phyloP scores from a whole-genome alignment of 768 basidiomycete species.

The Macrolepiota fuliginosa region DNA sequence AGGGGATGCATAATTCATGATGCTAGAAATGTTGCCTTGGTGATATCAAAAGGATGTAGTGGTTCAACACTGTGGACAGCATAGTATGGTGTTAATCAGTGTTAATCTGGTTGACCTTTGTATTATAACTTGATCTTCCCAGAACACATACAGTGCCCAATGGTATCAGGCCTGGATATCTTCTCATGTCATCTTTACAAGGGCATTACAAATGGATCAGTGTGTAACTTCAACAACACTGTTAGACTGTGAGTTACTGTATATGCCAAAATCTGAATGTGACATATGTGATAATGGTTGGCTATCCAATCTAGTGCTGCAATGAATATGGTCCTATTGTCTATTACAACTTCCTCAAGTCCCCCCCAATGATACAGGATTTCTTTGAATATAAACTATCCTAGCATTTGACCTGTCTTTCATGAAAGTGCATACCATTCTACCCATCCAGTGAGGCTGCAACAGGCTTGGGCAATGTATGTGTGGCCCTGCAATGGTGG shows the following conservation, averaged over 20 bases:
- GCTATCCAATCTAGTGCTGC: constrained; percentile 19
- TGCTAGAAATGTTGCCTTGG: constrained; percentile 19
- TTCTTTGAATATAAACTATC: constrained; percentile 18
- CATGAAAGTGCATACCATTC: constrained; percentile 28
- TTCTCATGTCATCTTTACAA: constrained; percentile 24
- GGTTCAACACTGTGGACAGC: constrained; percentile 24
- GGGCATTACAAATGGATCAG: constrained; percentile 18
- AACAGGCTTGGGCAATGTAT: constrained; percentile 35
- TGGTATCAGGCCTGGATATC: constrained; percentile 26
- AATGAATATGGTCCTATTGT: constrained; percentile 32
- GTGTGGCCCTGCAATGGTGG: constrained; percentile 27
- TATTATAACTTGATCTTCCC: constrained; percentile 29
- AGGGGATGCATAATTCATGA: constrained; percentile 1
- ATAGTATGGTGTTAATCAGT: constrained; percentile 31
- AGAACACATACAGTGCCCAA: too few species aligned
- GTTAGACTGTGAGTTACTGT: constrained; percentile 28
- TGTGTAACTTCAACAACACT: constrained; percentile 30
- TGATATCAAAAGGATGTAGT: constrained; percentile 23
- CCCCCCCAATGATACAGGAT: too few species aligned
- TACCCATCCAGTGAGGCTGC: constrained; percentile 29
- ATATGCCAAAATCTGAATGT: constrained; percentile 30
- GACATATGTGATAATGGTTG: constrained; percentile 22
- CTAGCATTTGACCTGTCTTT: constrained; percentile 25
- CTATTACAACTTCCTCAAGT: constrained; percentile 38
- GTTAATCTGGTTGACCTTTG: constrained; percentile 24